phyloP scores from a whole-genome alignment of 768 basidiomycete genomes.

The Amanita pseudoporphyria region DNA sequence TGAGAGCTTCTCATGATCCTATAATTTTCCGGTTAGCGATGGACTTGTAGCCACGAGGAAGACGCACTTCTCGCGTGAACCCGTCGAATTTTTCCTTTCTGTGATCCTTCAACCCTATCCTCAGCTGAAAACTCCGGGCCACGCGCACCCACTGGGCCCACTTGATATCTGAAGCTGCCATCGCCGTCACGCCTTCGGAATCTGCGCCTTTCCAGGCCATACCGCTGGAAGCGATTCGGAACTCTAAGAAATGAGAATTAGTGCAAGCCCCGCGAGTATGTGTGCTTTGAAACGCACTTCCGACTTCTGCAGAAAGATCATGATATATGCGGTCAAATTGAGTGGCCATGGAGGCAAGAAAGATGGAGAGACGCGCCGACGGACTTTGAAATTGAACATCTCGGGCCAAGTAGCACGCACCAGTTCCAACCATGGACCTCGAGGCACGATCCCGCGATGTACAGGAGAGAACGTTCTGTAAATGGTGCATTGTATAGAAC shows the following conservation, averaged over 20 bases:
- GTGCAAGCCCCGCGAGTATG: conserved; percentile 5
- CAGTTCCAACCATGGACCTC: conserved; percentile 33
- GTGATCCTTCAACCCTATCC: conserved; percentile 72
- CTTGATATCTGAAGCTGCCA: conserved; percentile 68
- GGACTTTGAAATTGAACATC: conserved; percentile 27
- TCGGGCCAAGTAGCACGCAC: neutral
- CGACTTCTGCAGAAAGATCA: conserved; percentile 59
- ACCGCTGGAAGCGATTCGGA: conserved; percentile 83
- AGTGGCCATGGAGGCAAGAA: conserved; percentile 36
- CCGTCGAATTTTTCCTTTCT: conserved; percentile 86
- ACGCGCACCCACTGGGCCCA: conserved; percentile 90
- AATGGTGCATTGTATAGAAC: conserved; percentile 48
- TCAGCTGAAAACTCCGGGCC: conserved; percentile 85
- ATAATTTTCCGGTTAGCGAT: conserved; percentile 1
- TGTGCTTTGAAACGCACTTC: conserved; percentile 52
- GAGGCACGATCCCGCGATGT: conserved; percentile 55
- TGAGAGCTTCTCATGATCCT: conserved; percentile 90
- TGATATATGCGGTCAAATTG: conserved; percentile 85
- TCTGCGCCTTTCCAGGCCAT: conserved; percentile 92
- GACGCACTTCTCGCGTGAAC: conserved; percentile 72
- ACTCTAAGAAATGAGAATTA: conserved; percentile 37
- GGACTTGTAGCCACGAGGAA: neutral
- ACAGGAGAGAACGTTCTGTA: conserved; percentile 82
- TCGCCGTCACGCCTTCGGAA: conserved; percentile 48
- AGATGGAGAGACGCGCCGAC: conserved; percentile 29